Percentiles rank a stretch among this genome's conserved stretches.
Conservation (phyloP, 2,329 filamentous ascomycete genomes). For the Colletotrichum ledebouriae region DNA sequence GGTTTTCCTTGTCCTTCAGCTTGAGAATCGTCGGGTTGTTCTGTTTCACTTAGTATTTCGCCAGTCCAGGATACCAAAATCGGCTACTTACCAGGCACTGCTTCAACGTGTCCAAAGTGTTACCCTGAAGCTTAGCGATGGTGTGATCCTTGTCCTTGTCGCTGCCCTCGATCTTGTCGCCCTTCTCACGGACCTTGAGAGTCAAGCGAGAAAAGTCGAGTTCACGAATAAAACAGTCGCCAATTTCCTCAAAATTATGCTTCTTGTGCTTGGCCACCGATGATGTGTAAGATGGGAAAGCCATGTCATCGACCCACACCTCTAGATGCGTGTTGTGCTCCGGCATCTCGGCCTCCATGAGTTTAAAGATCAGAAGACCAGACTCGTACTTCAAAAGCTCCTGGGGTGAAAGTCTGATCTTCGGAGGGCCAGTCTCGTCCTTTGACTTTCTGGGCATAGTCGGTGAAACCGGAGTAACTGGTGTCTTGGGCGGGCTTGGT, state of each 20-base stretch:
- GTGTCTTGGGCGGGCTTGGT: constrained; percentile 54
- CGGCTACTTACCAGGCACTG: constrained; percentile 78
- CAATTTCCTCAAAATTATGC: constrained; percentile 89
- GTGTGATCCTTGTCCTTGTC: constrained; percentile 80
- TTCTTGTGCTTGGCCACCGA: constrained; percentile 78
- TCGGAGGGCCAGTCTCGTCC: constrained; percentile 72
- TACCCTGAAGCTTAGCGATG: constrained; percentile 85
- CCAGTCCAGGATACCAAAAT: no score
- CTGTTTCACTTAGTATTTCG: constrained; percentile 54
- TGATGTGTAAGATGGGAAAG: constrained; percentile 89
- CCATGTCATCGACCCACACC: constrained; percentile 93
- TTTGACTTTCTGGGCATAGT: constrained; percentile 64
- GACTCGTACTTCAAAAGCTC: constrained; percentile 90
- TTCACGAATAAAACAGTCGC: constrained; percentile 95
- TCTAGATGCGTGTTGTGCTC: constrained; percentile 84
- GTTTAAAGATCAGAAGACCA: constrained; percentile 92
- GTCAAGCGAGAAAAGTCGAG: constrained; percentile 97
- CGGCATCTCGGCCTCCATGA: constrained; percentile 89
- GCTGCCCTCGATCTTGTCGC: constrained; percentile 73
- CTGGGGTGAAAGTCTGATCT: constrained; percentile 82
- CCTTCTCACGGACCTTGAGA: constrained; percentile 85
- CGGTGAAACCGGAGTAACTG: constrained; percentile 59
- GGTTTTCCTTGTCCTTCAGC: constrained; percentile 83
- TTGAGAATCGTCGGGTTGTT: constrained; percentile 90
- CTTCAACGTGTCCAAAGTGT: constrained; percentile 88